Evolutionary conservation across 164 flowering plant genomes (phyloP).

Genomic region (Berberis vulgaris): DNA sequence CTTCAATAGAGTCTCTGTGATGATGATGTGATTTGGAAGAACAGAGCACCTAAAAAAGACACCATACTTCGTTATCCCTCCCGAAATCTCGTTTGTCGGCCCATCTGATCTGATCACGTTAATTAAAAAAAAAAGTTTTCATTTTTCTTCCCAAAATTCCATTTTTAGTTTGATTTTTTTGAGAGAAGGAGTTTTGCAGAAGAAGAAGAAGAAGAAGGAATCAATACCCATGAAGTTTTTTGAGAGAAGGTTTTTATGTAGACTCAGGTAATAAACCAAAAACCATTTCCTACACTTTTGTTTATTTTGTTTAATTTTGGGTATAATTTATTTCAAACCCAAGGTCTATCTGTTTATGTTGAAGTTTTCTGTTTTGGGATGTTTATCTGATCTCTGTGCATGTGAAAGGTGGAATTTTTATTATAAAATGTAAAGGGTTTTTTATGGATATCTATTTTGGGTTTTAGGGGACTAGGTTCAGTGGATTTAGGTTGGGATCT

Average conservation of each 20-base stretch:
- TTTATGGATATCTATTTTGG: not conserved
- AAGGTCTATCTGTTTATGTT: slow-evolving; percentile 3
- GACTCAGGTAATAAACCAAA: slow-evolving; percentile 23
- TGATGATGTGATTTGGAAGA: not conserved
- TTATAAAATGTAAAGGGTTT: slow-evolving; percentile 13
- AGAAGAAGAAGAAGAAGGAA: slow-evolving; percentile 1
- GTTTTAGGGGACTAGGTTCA: slow-evolving; percentile 41
- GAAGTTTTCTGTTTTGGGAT: not conserved
- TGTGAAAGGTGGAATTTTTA: slow-evolving; percentile 10
- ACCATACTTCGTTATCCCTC: not conserved
- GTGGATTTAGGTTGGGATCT: slow-evolving; percentile 63
- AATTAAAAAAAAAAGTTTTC: not conserved
- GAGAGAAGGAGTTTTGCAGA: not conserved
- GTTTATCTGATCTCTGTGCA: slow-evolving; percentile 16
- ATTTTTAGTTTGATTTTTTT: not conserved
- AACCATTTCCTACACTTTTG: not conserved
- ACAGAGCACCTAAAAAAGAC: not conserved
- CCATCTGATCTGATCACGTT: slow-evolving; percentile 27
- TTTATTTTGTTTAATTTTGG: slow-evolving; percentile 1
- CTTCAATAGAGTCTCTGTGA: no score
- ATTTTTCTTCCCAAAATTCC: not conserved
- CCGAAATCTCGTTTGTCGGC: slow-evolving; percentile 38
- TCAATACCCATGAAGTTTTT: slow-evolving; percentile 5
- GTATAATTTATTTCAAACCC: not conserved
- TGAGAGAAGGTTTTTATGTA: slow-evolving; percentile 4